Base-by-base conservation (phyloP, 148 eudicot genomes). In the Camellia sinensis region DNA sequence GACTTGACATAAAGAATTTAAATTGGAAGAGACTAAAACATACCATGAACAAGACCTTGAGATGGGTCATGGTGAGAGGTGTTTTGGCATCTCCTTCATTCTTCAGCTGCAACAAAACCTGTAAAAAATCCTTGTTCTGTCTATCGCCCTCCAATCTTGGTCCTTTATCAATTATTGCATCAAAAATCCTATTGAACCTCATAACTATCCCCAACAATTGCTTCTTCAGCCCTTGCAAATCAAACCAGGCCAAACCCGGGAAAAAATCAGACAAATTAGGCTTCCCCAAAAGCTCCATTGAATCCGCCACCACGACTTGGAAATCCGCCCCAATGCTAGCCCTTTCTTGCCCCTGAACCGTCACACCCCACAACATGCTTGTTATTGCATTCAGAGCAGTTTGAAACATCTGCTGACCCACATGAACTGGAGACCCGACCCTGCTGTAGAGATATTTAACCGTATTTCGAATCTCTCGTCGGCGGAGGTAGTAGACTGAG, bases 321-420 rank as follows among this genome's bases (percentile, higher is more conserved):
- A 91, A 87, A 77, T 91, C 90, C 13, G 60, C 79, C 3, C 84
- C 87, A 0, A 84, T 22, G 3, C 72, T 76, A 3, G 77, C 86
- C 78, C 87, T 80, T 50, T 82, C 80, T 75, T 59, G 77, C 40
- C 61, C 88, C 62, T 48, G 40, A 50, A 82, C 75, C 43, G 86
- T 70, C 9, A 82, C 85, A 2, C 93, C 91, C 93, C 98, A 94
- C 88, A 94, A 13, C 94, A 91, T 92, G 68, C 82, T 87, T 18
- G 91, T 91, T 53, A 91, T 82, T 56, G 83, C 85, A 19, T 87
- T 88, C 53, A 87, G 74, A 65, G 79, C 65, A 69, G 81, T 79
- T 64, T 78, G 3, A 66, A 90, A 90, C 79, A 76, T 83, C 65
- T 81, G 81, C 59, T 87, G 87, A 48, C 89, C 87, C 1, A 89